These are phyloP conservation scores for Acanthamoeba healyi DNA, from an alignment of 208 protist species.

Conservation along the genomic window DNA sequence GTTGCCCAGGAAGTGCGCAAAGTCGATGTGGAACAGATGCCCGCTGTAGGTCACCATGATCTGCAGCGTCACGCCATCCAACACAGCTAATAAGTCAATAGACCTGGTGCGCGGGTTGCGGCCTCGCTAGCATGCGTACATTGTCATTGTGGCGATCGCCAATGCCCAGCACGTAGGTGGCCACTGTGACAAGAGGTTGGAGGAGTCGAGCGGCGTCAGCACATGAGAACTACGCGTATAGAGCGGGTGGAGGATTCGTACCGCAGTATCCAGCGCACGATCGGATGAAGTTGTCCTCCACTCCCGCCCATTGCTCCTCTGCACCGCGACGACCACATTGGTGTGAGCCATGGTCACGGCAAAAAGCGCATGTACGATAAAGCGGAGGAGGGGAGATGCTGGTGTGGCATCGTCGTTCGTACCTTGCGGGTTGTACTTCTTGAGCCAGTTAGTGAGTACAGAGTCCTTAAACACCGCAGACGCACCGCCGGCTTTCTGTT, in stretches of 20 bases:
- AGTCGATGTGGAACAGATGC: constrained; percentile 93
- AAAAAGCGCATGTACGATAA: too few relatives aligned
- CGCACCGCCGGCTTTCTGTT: constrained; percentile 24
- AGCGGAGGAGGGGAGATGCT: neutral
- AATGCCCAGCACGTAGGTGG: constrained; percentile 95
- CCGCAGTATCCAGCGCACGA: constrained; percentile 93
- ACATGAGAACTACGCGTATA: too few relatives aligned
- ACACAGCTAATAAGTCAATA: too few relatives aligned
- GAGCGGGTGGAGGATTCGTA: neutral
- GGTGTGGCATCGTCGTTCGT: constrained; percentile 48
- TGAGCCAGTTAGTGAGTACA: constrained; percentile 28
- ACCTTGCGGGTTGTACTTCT: constrained; percentile 1
- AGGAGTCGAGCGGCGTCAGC: too few relatives aligned
- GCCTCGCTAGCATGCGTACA: constrained; percentile 16
- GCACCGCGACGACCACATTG: too few relatives aligned
- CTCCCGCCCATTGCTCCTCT: neutral
- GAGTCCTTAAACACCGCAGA: constrained; percentile 13
- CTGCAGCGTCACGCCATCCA: neutral
- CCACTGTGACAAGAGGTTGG: too few relatives aligned
- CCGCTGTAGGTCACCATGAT: constrained; percentile 89
- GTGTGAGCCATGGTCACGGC: too few relatives aligned
- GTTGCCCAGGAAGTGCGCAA: constrained; percentile 94
- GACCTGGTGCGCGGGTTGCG: too few relatives aligned
- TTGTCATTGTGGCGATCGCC: constrained; percentile 92
- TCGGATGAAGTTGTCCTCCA: constrained; percentile 77